Evolutionary conservation across 2,329 filamentous ascomycete species (phyloP).

Genomic region (Rhinocladiella similis): DNA sequence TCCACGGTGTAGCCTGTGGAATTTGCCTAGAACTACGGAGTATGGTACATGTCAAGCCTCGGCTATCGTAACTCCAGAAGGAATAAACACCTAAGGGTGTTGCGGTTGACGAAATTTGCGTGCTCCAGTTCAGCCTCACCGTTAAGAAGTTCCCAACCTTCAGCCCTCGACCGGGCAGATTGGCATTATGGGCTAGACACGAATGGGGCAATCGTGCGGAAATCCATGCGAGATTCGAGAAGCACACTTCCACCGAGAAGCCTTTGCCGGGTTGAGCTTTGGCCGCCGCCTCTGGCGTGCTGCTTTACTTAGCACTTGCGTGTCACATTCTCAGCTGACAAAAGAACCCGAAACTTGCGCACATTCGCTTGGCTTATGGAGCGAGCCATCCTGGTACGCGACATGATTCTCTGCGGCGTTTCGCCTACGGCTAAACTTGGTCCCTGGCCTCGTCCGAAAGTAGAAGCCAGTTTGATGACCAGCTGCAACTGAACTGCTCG

Average conservation of each 20-base stretch:
- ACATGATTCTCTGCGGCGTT: not conserved
- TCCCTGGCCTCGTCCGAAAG: not conserved
- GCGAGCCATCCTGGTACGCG: too few relatives aligned
- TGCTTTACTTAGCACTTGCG: not conserved
- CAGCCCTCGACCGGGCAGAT: not conserved
- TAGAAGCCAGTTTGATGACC: not conserved
- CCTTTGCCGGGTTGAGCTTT: not conserved
- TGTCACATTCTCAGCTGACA: not conserved
- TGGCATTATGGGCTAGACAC: not conserved
- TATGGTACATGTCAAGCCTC: not conserved
- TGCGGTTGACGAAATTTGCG: not conserved
- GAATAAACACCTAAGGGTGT: not conserved
- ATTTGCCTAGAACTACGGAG: too few relatives aligned
- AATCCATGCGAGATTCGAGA: constrained; percentile 9
- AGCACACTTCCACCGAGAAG: not conserved
- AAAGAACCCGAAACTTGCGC: not conserved
- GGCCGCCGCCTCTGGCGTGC: not conserved
- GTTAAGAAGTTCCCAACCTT: not conserved
- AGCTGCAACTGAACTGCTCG: not conserved
- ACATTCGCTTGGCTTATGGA: not conserved
- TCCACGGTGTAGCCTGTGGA: too few relatives aligned
- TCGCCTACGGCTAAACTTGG: not conserved
- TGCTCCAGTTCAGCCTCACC: not conserved
- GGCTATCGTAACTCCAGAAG: not conserved
- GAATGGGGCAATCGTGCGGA: constrained; percentile 4